Base-by-base conservation (phyloP, 805 yeast genomes). In the Saccharomycopsis synnaedendra region DNA sequence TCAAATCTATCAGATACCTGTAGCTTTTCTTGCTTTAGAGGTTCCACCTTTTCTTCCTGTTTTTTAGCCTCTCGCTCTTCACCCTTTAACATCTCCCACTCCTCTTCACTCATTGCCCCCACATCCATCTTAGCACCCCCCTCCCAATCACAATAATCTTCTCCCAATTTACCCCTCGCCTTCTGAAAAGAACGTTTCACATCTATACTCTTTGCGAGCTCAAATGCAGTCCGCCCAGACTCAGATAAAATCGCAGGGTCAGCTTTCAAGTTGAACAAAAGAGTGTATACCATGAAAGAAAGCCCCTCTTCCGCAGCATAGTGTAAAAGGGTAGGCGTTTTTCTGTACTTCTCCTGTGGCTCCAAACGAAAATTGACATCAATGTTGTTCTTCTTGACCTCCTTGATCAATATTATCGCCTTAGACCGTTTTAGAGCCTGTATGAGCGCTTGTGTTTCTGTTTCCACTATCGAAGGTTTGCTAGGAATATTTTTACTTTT, bases 271-370 rank as follows among this genome's bases (percentile, higher is more conserved):
- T 73, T 78, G 7, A 72, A 69, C 30, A 89, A 60, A 44, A 90
- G 66, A 0, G 78, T 70, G 1, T 64, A 59, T 3, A 85, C 78
- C 72, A 88, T 79, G 54, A 81, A 85, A 46, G 71, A 70, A 28
- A 80, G 66, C 3, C 85, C 85, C 48, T 78, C 69, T 5, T 78
- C 69, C 0, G 96, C 66, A 0, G 95, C 90, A 60, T 69, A 86
- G 58, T 88, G 95, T 32, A 93, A 65, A 49, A 85, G 61, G 0
- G 95, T 85, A 3, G 97, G 95, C 0, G 79, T 69, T 8, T 69
- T 64, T 7, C 60, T 55, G 56, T 72, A 82, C 47, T 72, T 75
- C 0, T 65, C 53, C 5, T 59, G 62, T 0, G 96, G 96, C 35
- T 70, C 62, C 4, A 90, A 61, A 19, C 71, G 74, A 10, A 32